Evolutionary conservation across 129 eudicot species (phyloP).

Genomic region (Centaurea solstitialis): DNA sequence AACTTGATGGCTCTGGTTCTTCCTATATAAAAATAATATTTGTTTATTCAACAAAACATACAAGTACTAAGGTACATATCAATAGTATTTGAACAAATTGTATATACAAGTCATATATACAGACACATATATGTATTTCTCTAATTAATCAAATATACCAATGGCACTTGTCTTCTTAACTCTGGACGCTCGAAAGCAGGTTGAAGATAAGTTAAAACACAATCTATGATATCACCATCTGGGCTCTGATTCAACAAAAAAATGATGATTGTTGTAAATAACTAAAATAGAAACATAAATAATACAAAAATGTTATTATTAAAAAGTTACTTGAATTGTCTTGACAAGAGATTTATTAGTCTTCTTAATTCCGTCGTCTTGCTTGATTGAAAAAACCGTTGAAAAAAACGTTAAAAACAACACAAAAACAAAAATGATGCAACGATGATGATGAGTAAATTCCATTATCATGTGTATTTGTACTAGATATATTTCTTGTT

Average conservation of each 20-base stretch:
- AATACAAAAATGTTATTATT: neutral
- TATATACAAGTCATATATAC: neutral
- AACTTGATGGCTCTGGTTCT: slow-evolving; percentile 6
- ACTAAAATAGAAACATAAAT: neutral
- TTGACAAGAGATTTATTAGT: neutral
- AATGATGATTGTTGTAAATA: neutral
- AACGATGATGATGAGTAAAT: too few relatives aligned
- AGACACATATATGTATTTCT: neutral
- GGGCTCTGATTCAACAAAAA: neutral
- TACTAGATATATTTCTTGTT: too few relatives aligned
- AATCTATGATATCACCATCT: neutral
- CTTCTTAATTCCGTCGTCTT: too few relatives aligned
- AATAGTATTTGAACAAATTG: neutral
- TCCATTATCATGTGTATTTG: too few relatives aligned
- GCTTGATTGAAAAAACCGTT: too few relatives aligned
- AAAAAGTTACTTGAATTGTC: neutral
- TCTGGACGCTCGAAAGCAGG: neutral
- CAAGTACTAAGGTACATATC: too few relatives aligned
- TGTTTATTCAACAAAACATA: too few relatives aligned
- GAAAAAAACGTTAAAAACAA: too few relatives aligned
- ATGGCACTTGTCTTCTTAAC: neutral
- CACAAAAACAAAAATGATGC: too few relatives aligned
- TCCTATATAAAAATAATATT: neutral
- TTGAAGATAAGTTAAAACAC: neutral
- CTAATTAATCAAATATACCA: neutral